Conservation (phyloP, 768 basidiomycete species). For the Tricholoma furcatifolium region DNA sequence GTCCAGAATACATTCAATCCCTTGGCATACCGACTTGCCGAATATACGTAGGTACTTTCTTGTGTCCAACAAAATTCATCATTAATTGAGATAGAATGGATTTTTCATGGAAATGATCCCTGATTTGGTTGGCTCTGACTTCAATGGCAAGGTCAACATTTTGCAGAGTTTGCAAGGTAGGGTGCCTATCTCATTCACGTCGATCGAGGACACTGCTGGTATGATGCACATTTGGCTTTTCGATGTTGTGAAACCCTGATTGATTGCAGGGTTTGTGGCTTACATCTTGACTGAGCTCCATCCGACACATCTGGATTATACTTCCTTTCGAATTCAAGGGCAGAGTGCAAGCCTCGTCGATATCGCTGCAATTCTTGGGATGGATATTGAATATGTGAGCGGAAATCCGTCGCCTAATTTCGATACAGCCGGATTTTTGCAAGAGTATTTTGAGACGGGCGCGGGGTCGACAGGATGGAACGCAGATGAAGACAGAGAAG, state of each 20-base stretch:
- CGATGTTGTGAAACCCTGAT: neutral
- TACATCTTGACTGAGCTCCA: constrained; percentile 22
- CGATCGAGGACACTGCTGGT: constrained; percentile 10
- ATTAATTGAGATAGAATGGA: neutral
- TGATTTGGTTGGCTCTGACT: constrained; percentile 6
- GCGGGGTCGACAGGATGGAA: constrained; percentile 7
- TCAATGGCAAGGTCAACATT: constrained; percentile 11
- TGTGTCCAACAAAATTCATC: neutral
- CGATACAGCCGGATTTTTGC: constrained; percentile 3
- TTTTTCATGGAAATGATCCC: constrained; percentile 10
- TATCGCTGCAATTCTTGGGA: constrained; percentile 17
- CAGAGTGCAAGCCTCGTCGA: constrained; percentile 27
- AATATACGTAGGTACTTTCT: constrained; percentile 3
- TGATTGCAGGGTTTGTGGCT: constrained; percentile 7
- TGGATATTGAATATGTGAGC: constrained; percentile 5
- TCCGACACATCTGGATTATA: constrained; percentile 22
- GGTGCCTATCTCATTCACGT: constrained; percentile 9
- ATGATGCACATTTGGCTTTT: neutral
- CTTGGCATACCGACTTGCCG: constrained; percentile 11
- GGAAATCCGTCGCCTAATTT: constrained; percentile 11
- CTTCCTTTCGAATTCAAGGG: constrained; percentile 32
- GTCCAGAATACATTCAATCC: constrained; percentile 14
- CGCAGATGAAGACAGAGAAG: constrained; percentile 1
- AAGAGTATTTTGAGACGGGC: constrained; percentile 5
- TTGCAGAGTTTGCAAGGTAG: constrained; percentile 1